Base-by-base conservation (phyloP, 805 yeast genomes). In the Candida piceae region DNA sequence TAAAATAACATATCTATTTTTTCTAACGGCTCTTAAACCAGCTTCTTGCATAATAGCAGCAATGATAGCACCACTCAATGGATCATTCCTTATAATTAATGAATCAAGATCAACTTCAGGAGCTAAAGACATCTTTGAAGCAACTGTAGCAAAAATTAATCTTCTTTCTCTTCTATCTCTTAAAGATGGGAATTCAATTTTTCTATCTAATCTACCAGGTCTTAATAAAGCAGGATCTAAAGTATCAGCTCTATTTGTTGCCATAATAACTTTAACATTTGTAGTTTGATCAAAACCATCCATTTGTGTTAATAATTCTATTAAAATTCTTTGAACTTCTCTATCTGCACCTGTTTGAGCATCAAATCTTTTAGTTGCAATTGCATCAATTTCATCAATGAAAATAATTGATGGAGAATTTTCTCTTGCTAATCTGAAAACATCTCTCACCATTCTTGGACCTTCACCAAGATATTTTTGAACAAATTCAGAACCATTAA, bases 11-110 rank as follows among this genome's bases (percentile, higher is more conserved):
- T 94, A 93, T 67, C 99, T 78, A 64, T 93, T 93, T 69, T 90
- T 93, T 69, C 99, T 84, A 32, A 93, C 97, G 2, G 99, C 99
- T 52, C 98, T 79, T 50, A 93, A 74, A 49, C 99, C 99, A 20
- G 99, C 99, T 67, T 94, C 99, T 74, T 93, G 99, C 98, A 93
- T 93, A 50, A 93, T 90, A 13, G 98, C 98, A 12, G 99, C 97
- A 58, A 93, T 93, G 39, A 90, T 76, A 10, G 95, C 98, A 57
- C 99, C 99, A 25, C 96, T 86, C 41, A 94, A 70, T 28, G 98
- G 96, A 60, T 93, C 98, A 58, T 93, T 93, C 63, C 99, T 83
- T 52, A 88, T 78, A 50, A 93, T 90, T 52, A 93, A 74, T 16
- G 96, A 83, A 65, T 94, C 98, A 52, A 93, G 74, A 61, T 93